phyloP scores from a whole-genome alignment of 805 yeast genomes.

The Ogataea trehaloabstinens region DNA sequence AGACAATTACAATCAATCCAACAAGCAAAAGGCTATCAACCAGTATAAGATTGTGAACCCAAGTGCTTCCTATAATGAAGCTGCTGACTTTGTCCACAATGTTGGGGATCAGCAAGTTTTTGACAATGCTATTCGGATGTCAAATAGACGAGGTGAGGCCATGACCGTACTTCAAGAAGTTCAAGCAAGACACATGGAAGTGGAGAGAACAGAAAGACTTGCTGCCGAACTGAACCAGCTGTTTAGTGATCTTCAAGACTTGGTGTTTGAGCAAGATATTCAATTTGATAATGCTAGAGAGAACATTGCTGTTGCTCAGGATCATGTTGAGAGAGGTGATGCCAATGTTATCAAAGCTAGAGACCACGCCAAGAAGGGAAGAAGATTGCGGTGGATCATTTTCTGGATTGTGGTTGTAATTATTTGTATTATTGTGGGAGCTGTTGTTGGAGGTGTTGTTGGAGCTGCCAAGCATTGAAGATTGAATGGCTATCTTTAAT shows the following conservation, averaged over 20 bases:
- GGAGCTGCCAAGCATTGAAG: constrained; percentile 27
- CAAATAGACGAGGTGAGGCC: constrained; percentile 92
- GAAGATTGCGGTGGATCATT: constrained; percentile 90
- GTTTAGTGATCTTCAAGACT: constrained; percentile 93
- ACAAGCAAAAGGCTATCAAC: constrained; percentile 84
- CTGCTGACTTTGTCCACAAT: constrained; percentile 81
- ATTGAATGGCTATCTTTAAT: neutral
- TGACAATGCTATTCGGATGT: constrained; percentile 85
- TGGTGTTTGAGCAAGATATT: constrained; percentile 94
- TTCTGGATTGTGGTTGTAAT: constrained; percentile 59
- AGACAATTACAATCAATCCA: constrained; percentile 79
- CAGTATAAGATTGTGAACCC: constrained; percentile 91
- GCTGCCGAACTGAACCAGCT: constrained; percentile 94
- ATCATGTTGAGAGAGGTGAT: constrained; percentile 89
- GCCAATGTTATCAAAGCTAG: constrained; percentile 93
- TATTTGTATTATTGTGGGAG: constrained; percentile 62
- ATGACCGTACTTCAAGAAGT: constrained; percentile 93
- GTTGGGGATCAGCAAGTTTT: constrained; percentile 87
- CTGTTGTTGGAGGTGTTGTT: constrained; percentile 60
- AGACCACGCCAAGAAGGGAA: constrained; percentile 80
- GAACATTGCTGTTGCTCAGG: constrained; percentile 79
- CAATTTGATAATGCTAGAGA: constrained; percentile 80
- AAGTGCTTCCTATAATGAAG: constrained; percentile 78
- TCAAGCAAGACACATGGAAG: constrained; percentile 91
- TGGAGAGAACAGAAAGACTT: constrained; percentile 90